Evolutionary conservation across 495 filamentous ascomycete genomes (phyloP).

Genomic region (Tuber aestivum): DNA sequence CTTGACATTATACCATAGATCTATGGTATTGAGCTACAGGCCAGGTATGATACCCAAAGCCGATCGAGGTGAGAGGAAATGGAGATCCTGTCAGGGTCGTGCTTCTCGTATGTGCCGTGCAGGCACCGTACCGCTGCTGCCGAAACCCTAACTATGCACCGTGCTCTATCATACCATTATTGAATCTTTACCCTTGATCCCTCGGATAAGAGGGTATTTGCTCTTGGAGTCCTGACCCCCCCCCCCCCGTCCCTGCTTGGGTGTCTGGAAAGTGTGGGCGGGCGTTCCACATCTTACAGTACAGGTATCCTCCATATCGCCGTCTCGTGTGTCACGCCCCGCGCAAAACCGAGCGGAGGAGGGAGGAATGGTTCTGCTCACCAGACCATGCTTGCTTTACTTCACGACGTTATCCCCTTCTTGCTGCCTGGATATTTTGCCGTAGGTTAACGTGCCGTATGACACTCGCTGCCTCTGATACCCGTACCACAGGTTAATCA

Average conservation of each 20-base stretch:
- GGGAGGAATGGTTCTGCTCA: background rate
- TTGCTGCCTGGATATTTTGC: background rate
- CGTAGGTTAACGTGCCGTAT: background rate
- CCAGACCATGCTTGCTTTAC: background rate
- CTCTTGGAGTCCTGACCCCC: no score
- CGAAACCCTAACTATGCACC: no score
- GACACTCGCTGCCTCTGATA: background rate
- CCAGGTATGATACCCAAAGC: no score
- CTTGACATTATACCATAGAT: no score
- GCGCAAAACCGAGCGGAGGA: background rate
- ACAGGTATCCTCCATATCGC: background rate
- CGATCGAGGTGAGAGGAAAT: no score
- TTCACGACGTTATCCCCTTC: background rate
- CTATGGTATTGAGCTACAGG: no score
- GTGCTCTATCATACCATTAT: no score
- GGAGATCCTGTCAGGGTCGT: no score
- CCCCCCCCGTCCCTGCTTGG: no score
- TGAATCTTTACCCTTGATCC: no score
- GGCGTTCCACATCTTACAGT: background rate
- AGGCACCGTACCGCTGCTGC: no score
- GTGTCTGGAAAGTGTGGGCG: background rate
- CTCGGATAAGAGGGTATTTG: background rate
- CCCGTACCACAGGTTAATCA: background rate
- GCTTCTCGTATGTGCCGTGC: no score
- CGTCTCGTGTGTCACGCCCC: background rate